phyloP scores from a whole-genome alignment of 495 filamentous ascomycete genomes.

The Aspergillus bertholletiae region DNA sequence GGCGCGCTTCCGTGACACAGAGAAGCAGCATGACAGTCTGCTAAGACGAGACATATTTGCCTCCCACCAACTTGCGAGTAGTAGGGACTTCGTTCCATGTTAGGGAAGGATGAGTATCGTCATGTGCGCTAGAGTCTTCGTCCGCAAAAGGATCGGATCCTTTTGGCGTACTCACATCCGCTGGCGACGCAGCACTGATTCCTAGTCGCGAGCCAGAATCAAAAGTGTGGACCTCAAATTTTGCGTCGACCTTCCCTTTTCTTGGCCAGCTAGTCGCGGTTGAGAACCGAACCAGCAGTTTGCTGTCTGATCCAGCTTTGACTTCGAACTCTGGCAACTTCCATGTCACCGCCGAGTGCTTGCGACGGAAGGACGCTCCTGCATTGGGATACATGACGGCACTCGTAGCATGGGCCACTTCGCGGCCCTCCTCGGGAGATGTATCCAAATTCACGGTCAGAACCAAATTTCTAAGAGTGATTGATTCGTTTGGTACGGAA shows the following conservation, averaged over 20 bases:
- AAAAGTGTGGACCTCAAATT: constrained; percentile 68
- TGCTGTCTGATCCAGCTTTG: constrained; percentile 49
- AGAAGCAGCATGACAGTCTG: neutral
- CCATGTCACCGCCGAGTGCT: constrained; percentile 87
- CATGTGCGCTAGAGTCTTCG: constrained; percentile 39
- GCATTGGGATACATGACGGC: constrained; percentile 47
- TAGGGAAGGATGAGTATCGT: constrained; percentile 27
- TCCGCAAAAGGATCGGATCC: constrained; percentile 68
- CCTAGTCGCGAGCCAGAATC: constrained; percentile 59
- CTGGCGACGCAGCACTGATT: constrained; percentile 40
- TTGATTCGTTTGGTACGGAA: constrained; percentile 34
- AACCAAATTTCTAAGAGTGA: constrained; percentile 77
- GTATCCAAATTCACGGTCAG: constrained; percentile 74
- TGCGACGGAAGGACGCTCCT: constrained; percentile 70
- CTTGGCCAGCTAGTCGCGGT: constrained; percentile 72
- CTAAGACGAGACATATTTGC: constrained; percentile 61
- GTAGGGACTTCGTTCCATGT: constrained; percentile 73
- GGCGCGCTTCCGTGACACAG: neutral
- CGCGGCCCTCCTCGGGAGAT: constrained; percentile 36
- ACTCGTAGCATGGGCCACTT: constrained; percentile 40
- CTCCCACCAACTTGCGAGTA: constrained; percentile 69
- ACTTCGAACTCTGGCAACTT: constrained; percentile 76
- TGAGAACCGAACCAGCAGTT: constrained; percentile 76
- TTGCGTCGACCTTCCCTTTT: constrained; percentile 73
- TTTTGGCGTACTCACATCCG: constrained; percentile 22